phyloP scores from a whole-genome alignment of 345 rosid genomes.

The Odontarrhena argentea region DNA sequence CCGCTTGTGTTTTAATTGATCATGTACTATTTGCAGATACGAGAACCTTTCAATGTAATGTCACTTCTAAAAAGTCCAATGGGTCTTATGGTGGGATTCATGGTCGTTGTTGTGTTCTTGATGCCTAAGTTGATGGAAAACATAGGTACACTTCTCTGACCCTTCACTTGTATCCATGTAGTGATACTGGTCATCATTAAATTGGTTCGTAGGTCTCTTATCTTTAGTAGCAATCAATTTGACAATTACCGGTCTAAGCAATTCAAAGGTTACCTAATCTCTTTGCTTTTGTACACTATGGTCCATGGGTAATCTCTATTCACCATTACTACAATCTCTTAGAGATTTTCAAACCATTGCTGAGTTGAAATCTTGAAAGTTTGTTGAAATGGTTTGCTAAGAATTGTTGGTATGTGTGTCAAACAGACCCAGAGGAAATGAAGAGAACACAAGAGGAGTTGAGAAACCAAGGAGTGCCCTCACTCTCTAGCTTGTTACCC shows the following conservation, averaged over 20 bases:
- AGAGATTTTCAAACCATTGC: constrained; percentile 1
- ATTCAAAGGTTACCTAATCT: background rate
- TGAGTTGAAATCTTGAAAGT: background rate
- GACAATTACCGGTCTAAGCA: background rate
- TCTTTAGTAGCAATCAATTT: constrained; percentile 7
- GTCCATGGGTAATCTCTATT: background rate
- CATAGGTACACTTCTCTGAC: constrained; percentile 60
- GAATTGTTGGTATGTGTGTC: constrained; percentile 26
- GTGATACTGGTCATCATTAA: constrained; percentile 13
- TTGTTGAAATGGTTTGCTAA: constrained; percentile 10
- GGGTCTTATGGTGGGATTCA: constrained; percentile 98
- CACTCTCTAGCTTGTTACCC: constrained; percentile 76
- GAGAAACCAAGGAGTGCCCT: constrained; percentile 95
- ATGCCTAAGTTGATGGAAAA: constrained; percentile 97
- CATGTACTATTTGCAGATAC: constrained; percentile 53
- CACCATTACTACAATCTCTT: background rate
- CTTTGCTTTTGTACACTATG: constrained; percentile 10
- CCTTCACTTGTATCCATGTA: constrained; percentile 14
- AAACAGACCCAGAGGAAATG: constrained; percentile 95
- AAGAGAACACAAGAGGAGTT: constrained; percentile 86
- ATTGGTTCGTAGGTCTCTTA: background rate
- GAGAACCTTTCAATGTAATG: constrained; percentile 91
- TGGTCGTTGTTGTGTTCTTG: constrained; percentile 84
- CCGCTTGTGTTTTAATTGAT: constrained; percentile 23
- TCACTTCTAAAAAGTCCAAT: constrained; percentile 88